Evolutionary conservation across 1,284 basidiomycete genomes (phyloP).

Genomic region (Leccinum subspadiceum): DNA sequence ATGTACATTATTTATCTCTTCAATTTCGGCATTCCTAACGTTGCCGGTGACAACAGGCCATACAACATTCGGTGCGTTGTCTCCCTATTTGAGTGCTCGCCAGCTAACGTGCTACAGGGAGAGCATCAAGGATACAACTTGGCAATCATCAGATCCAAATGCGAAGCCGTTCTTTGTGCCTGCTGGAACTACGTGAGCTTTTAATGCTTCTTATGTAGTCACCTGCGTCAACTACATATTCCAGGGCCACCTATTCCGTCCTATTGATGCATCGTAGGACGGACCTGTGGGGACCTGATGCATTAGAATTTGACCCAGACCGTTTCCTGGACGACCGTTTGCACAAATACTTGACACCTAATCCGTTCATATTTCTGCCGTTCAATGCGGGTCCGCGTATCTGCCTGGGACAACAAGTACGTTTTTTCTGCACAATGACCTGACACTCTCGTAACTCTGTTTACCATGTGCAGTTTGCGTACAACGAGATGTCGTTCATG

Average conservation of each 20-base stretch:
- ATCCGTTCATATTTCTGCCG: constrained; percentile 48
- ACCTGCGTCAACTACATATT: constrained; percentile 1
- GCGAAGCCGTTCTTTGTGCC: constrained; percentile 55
- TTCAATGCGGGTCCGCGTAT: constrained; percentile 52
- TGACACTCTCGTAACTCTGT: not conserved
- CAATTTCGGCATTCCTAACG: not conserved
- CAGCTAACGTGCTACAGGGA: constrained; percentile 25
- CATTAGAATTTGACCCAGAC: constrained; percentile 46
- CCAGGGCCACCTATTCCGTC: constrained; percentile 50
- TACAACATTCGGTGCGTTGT: constrained; percentile 44
- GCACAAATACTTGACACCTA: constrained; percentile 29
- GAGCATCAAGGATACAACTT: constrained; percentile 42
- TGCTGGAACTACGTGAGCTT: constrained; percentile 45
- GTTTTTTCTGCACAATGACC: not conserved
- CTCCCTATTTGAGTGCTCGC: not conserved
- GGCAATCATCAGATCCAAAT: constrained; percentile 41
- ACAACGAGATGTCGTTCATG: constrained; percentile 68
- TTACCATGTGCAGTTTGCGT: constrained; percentile 50
- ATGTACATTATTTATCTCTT: constrained; percentile 6
- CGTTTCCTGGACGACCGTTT: constrained; percentile 44
- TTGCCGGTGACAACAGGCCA: constrained; percentile 36
- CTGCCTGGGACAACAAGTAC: constrained; percentile 42
- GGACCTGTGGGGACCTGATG: constrained; percentile 68
- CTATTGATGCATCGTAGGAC: constrained; percentile 61
- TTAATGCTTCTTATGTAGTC: not conserved